Evolutionary conservation across 2,329 filamentous ascomycete species (phyloP).

Genomic region (Aspergillaceae sp.): DNA sequence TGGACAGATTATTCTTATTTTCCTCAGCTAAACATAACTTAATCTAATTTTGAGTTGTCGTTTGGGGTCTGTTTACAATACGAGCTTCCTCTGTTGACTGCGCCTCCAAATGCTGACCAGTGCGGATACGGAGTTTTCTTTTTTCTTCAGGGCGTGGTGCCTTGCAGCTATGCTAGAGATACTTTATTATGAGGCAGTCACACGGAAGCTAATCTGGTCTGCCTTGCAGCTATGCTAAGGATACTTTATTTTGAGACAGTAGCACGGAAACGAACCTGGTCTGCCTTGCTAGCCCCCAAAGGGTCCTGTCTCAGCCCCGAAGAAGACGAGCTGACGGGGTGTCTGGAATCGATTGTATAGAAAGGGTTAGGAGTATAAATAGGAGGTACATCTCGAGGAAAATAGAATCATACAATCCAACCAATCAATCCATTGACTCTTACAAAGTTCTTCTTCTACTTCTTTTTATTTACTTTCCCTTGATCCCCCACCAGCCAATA

Average conservation of each 20-base stretch:
- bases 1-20: neutral
- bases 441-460: neutral
- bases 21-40: neutral
- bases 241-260: too few relatives aligned
- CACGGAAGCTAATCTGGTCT: too few relatives aligned
- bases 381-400: neutral
- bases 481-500: neutral
- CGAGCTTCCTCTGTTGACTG: neutral
- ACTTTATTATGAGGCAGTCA: too few relatives aligned
- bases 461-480: neutral
- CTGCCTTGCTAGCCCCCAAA: neutral
- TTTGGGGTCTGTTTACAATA: neutral
- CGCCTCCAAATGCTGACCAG: neutral
- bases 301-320: neutral
- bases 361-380: neutral
- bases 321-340: neutral
- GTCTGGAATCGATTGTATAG: neutral
- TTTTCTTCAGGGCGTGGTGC: neutral
- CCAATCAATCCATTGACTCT: neutral
- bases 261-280: neutral
- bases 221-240: too few relatives aligned
- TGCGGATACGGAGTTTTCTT: neutral
- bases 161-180: neutral
- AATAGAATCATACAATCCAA: neutral
- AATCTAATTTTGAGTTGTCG: neutral